Conservation (phyloP, 352 stramenopile species). For the Phytophthora capsici region DNA sequence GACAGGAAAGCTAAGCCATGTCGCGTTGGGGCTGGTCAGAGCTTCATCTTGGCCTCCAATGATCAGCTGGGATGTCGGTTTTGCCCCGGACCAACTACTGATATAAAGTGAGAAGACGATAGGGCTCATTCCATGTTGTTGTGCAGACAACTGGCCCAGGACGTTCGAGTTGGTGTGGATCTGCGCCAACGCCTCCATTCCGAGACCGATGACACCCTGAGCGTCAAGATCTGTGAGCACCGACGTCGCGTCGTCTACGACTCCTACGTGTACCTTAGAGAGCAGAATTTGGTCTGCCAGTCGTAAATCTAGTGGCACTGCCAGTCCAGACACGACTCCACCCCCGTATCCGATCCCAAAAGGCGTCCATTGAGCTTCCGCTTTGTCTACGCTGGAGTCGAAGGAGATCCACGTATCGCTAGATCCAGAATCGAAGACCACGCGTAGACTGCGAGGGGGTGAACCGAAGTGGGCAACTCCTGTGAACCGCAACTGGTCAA, state of each 20-base stretch:
- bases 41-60: constrained; percentile 15
- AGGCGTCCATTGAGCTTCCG: not conserved
- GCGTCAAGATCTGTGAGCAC: constrained; percentile 7
- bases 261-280: constrained; percentile 12
- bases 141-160: not conserved
- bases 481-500: constrained; percentile 23
- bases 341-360: constrained; percentile 24
- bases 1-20: constrained; percentile 26
- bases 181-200: constrained; percentile 23
- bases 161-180: constrained; percentile 19
- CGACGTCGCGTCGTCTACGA: constrained; percentile 8
- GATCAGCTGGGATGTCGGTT: constrained; percentile 25
- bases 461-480: constrained; percentile 9
- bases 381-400: not conserved
- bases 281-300: constrained; percentile 7
- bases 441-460: constrained; percentile 1
- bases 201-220: constrained; percentile 26
- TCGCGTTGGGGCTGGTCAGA: constrained; percentile 1
- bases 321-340: constrained; percentile 21
- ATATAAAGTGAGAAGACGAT: constrained; percentile 25
- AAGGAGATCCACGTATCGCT: constrained; percentile 26
- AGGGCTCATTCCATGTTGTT: not conserved
- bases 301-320: constrained; percentile 8
- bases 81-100: constrained; percentile 3
- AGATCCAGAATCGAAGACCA: constrained; percentile 34